Base-by-base conservation (phyloP, 345 rosid genomes). In the Camelina neglecta region DNA sequence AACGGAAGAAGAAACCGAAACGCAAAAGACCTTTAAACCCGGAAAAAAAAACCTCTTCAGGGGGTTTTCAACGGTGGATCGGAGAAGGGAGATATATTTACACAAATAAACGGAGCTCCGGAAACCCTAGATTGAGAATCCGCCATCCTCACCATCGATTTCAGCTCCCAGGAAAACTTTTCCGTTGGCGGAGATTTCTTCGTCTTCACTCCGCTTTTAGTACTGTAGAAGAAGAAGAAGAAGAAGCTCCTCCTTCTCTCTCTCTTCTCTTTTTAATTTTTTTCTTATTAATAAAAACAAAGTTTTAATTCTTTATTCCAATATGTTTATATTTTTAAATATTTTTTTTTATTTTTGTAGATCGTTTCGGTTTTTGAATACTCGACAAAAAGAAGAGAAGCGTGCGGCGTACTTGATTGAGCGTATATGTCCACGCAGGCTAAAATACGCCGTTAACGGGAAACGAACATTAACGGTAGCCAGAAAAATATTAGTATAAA, bases 161-260 rank as follows among this genome's bases (percentile, higher is more conserved):
- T 39, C 35, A 67, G 67, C 74, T 71, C 33, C 41, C 23, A 20
- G 39, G 45, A 5, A 20, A n/a, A 21, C 2, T n/a, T 36, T 80
- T 81, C 83, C 83, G 81, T 75, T 71, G 85, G 83, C 83, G 73
- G 89, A 71, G 86, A 82, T 73, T 55, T 79, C 83, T 83, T 81
- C 80, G 79, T 80, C 64, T 84, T 81, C 82, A 83, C 84, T 83
- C 85, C 21, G 83, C 53, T 72, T 69, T 63, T 75, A 72, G 83
- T 77, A 64, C 81, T 56, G 70, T 56, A 58, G 74, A 69, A 35
- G 38, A 29, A 29, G 5, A 26, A 26, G 31, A 35, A 35, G 38
- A 35, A 69, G 75, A 11, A 11, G 13, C 75, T 62, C 78, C 47
- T 26, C 11, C 16, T 48, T 29, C 18, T 69, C 44, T 44, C 36